These are phyloP conservation scores for Chenopodium berlandieri DNA, from an alignment of 148 eudicot species.

Conservation along the genomic window DNA sequence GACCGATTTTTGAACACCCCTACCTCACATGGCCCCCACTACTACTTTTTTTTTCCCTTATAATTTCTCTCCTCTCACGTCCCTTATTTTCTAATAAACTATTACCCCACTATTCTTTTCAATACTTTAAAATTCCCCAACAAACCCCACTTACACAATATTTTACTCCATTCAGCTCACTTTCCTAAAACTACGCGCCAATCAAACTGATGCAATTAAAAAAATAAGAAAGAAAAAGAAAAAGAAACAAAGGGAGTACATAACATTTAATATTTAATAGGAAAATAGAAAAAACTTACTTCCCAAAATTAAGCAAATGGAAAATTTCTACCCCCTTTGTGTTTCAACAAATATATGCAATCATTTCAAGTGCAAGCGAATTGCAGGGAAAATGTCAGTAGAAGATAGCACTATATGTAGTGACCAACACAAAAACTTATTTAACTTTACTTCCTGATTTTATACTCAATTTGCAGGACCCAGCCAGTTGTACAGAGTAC, in stretches of 20 bases:
- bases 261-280: conserved; percentile 1
- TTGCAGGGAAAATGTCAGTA: not conserved
- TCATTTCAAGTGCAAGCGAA: not conserved
- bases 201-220: too few species aligned
- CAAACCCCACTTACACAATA: too few species aligned
- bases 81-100: too few species aligned
- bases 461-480: not conserved
- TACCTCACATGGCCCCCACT: too few species aligned
- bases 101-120: too few species aligned
- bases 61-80: too few species aligned
- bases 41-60: too few species aligned
- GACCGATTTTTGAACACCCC: too few species aligned
- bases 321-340: not conserved
- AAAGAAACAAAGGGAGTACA: not conserved
- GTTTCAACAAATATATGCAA: not conserved
- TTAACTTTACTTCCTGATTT: not conserved
- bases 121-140: too few species aligned
- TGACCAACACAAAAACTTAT: not conserved
- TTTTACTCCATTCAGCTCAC: too few species aligned
- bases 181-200: too few species aligned
- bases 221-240: too few species aligned
- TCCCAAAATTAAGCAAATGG: not conserved
- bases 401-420: not conserved
- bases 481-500: not conserved
- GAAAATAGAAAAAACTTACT: not conserved